Evolutionary conservation across 495 filamentous ascomycete species (phyloP), one percentile per base, ranked within the genome.

Genomic region (Aspergillus avenaceus): DNA sequence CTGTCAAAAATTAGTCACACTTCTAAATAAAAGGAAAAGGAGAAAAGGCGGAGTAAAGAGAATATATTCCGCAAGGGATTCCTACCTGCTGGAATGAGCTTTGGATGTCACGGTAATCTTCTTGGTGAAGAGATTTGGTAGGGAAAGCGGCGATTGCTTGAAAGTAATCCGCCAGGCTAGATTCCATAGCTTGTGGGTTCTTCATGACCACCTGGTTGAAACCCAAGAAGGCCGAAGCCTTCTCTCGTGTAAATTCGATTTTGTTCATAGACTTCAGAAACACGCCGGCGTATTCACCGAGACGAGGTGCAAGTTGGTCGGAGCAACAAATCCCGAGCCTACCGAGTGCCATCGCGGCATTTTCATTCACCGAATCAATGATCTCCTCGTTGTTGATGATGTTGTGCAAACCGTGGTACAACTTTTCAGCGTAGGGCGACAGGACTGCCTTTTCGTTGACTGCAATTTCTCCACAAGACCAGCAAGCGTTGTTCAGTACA

Each of bases 401-500:
- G 26, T 79, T 73, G 34, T 85, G 72, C 18, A 91, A 80, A 14
- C 86, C 84, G 25, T 82, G 76, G 44, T 96, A 86, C 11, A 97
- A 68, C 50, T 86, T 75, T 9, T 88, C 83, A 18, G 87, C 80
- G 56, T 86, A 95, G 0, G 90, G 88, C 1, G 73, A 77, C 79
- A 97, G 86, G 50, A 82, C 79, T 56, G 88, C 82, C 59, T 88
- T 83, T 67, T 93, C 83, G 57, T 90, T 83, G 67, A 97, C 84
- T 8, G 90, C 84, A 49, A 99, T 95, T 71, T 99, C 93, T 14
- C 93, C 93, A 19, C 83, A 86, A 25, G 91, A 93, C 93, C 93
- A 99, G 73, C 95, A 97, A 24, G 93, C 91, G 62, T 99, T 99
- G 77, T 97, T 99, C 49, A 97, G 79, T 14, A 96, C 92, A 37